Base-by-base conservation (phyloP, 345 rosid species). In the Nasturtium officinale region DNA sequence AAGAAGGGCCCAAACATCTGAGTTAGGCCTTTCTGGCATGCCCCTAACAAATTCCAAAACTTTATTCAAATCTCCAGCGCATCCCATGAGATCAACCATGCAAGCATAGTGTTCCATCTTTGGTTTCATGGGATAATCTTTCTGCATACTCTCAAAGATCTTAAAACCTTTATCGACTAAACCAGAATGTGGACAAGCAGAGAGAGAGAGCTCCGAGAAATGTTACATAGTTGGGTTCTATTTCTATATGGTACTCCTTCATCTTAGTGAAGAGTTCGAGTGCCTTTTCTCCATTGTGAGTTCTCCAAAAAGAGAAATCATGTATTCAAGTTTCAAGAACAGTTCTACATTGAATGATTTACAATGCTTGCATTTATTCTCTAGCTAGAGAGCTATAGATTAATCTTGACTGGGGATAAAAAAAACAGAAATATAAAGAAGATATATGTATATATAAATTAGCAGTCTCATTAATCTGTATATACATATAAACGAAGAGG, bases 71-170 rank as follows among this genome's bases (percentile, higher is more conserved):
- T 83, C 83, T 67, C 96, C 96, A 23, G 95, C 84, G 1, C 98
- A 88, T 43, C 97, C 97, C 67, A 91, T 78, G 51, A 94, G 85
- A 81, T 94, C 98, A 61, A 91, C 96, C 90, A 88, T 83, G 74
- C 96, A 94, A 61, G 97, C 89, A 75, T 91, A 91, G 72, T 94
- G 98, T 81, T 91, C 93, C 98, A 91, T 85, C 66, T 82, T 83
- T 5, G 96, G 98, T 52, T 81, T 88, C 82, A 89, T 47, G 2
- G 62, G 76, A 67, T 86, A 87, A 61, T 83, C 85, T 67, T 82
- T 88, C 69, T 88, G 88, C 97, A 94, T 94, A 59, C 95, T 87
- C 50, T 83, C 77, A 55, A 94, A 88, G 7, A 94, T 86, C 76
- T 88, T 83, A 18, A 79, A 82, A 7, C 98, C 98, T 84, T 72